Evolutionary conservation across 225 moss, liverwort and hornwort genomes (phyloP).

Genomic region (Sphagnum tenellum): DNA sequence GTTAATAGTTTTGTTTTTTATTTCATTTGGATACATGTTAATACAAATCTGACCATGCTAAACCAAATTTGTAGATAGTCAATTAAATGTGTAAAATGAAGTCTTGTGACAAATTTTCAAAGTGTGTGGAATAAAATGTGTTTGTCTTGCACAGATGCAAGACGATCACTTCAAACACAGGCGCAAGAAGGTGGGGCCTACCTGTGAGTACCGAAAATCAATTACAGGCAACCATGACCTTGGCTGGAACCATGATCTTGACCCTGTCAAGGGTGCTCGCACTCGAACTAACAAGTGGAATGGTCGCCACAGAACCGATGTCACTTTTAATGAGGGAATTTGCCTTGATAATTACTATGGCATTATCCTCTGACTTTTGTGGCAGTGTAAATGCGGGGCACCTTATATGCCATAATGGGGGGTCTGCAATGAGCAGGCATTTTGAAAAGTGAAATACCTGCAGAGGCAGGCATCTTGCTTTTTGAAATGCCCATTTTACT

Average conservation of each 20-base stretch:
- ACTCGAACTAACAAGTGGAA: slow-evolving; percentile 26
- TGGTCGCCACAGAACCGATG: slow-evolving; percentile 32
- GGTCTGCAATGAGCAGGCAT: too few species aligned
- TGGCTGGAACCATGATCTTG: slow-evolving; percentile 38
- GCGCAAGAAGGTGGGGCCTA: slow-evolving; percentile 31
- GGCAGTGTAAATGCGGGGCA: too few species aligned
- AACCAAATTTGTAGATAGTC: too few species aligned
- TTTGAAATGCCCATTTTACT: too few species aligned
- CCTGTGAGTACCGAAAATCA: slow-evolving; percentile 18
- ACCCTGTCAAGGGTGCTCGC: slow-evolving; percentile 14
- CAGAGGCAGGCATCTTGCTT: too few species aligned
- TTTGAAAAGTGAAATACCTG: too few species aligned
- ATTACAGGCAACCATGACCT: slow-evolving; percentile 48
- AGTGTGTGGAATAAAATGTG: not conserved
- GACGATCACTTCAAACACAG: slow-evolving; percentile 13
- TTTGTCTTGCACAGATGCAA: slow-evolving; percentile 7
- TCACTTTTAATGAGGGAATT: slow-evolving; percentile 38
- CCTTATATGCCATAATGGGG: too few species aligned
- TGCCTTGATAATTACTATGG: slow-evolving; percentile 45
- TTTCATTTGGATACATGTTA: too few species aligned
- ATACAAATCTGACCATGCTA: too few species aligned
- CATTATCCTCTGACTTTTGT: slow-evolving; percentile 11
- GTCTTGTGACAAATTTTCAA: too few species aligned
- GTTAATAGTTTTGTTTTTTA: too few species aligned
- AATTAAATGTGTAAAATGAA: too few species aligned